Conservation (phyloP, 108 stramenopile species). For the Bacterosira constricta region DNA sequence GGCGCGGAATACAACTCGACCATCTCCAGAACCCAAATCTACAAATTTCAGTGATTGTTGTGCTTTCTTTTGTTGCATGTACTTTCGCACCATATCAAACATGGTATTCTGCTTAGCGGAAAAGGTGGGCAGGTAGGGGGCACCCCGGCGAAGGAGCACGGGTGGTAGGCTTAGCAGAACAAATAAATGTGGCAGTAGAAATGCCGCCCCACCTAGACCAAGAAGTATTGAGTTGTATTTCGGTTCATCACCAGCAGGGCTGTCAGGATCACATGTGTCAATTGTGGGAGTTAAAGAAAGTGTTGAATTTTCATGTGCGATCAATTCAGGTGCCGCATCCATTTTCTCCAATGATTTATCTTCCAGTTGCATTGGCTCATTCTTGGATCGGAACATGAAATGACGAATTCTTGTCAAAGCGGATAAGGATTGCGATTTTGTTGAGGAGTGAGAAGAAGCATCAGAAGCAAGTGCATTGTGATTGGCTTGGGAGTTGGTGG, state of each 20-base stretch:
- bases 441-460: neutral
- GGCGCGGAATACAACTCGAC: slow-evolving; percentile 66
- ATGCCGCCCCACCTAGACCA: slow-evolving; percentile 28
- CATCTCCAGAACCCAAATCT: slow-evolving; percentile 70
- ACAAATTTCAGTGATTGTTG: slow-evolving; percentile 39
- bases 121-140: slow-evolving; percentile 67
- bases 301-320: neutral
- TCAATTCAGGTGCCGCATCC: neutral
- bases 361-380: too few relatives aligned
- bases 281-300: too few relatives aligned
- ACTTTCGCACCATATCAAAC: slow-evolving; percentile 43
- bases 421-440: too few relatives aligned
- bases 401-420: neutral
- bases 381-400: neutral
- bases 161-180: slow-evolving; percentile 60
- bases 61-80: neutral
- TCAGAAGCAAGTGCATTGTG: neutral
- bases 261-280: too few relatives aligned
- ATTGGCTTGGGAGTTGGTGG: neutral
- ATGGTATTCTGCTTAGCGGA: slow-evolving; percentile 37
- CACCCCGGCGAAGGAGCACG: slow-evolving; percentile 55
- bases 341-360: too few relatives aligned
- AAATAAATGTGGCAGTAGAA: slow-evolving; percentile 49
- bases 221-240: slow-evolving; percentile 22
- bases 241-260: neutral